Evolutionary conservation across 768 basidiomycete genomes (phyloP).

Genomic region (Grammothele lineata): DNA sequence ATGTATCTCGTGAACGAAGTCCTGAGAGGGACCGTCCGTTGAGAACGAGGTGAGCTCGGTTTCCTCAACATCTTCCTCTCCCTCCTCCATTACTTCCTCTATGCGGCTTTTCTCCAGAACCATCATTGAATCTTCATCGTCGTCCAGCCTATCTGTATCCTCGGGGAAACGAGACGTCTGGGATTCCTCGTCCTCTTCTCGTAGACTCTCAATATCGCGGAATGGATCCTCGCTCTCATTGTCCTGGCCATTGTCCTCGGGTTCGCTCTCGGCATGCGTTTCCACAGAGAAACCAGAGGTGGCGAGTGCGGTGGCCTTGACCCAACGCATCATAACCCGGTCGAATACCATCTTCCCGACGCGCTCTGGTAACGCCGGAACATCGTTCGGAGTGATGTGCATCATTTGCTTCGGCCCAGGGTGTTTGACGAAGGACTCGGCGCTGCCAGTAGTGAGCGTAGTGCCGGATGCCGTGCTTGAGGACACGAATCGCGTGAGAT

Average conservation of each 20-base stretch:
- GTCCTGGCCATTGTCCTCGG: conserved; percentile 30
- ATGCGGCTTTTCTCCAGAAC: conserved; percentile 33
- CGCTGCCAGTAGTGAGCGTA: conserved; percentile 66
- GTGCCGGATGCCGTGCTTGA: conserved; percentile 80
- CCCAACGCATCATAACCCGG: conserved; percentile 80
- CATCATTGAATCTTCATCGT: conserved; percentile 13
- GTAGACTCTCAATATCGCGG: conserved; percentile 83
- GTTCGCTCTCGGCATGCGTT: background rate
- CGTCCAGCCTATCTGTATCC: background rate
- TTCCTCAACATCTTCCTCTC: conserved; percentile 59
- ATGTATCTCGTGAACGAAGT: conserved; percentile 36
- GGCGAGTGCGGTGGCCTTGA: conserved; percentile 49
- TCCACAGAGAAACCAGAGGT: conserved; percentile 25
- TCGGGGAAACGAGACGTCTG: background rate
- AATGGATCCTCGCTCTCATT: conserved; percentile 85
- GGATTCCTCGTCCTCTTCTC: conserved; percentile 38
- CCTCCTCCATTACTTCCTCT: conserved; percentile 39
- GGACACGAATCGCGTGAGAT: conserved; percentile 86
- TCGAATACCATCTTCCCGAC: conserved; percentile 90
- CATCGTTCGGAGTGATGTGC: conserved; percentile 76
- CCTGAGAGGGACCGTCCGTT: conserved; percentile 54
- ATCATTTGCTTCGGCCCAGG: conserved; percentile 73
- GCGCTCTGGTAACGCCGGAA: conserved; percentile 67
- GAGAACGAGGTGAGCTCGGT: conserved; percentile 67
- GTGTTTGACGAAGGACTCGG: conserved; percentile 83